Evolutionary conservation across 495 filamentous ascomycete species (phyloP).

Genomic region (Daldinia loculata): DNA sequence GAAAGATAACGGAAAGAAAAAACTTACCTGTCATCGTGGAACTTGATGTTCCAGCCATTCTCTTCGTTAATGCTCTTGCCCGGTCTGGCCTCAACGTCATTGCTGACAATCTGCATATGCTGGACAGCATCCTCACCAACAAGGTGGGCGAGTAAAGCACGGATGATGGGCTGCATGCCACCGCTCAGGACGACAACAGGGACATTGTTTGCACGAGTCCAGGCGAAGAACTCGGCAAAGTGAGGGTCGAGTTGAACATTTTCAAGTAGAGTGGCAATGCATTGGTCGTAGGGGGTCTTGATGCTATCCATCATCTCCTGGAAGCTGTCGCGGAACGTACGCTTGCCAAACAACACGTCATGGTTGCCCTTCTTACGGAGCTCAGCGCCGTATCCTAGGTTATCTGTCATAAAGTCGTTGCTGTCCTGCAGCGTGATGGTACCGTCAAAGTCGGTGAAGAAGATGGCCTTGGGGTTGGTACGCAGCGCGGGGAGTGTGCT

Average conservation of each 20-base stretch:
- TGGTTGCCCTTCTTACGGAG: constrained; percentile 72
- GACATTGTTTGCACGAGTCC: constrained; percentile 80
- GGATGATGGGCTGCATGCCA: constrained; percentile 92
- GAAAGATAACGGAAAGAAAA: not conserved
- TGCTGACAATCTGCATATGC: constrained; percentile 85
- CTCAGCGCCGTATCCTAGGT: constrained; percentile 78
- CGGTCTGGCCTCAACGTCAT: constrained; percentile 70
- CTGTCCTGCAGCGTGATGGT: constrained; percentile 91
- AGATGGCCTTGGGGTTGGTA: constrained; percentile 82
- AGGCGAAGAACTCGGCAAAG: constrained; percentile 86
- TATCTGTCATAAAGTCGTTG: constrained; percentile 96
- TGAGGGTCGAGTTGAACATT: constrained; percentile 88
- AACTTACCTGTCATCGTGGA: constrained; percentile 80
- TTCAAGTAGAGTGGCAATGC: constrained; percentile 74
- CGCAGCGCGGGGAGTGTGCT: constrained; percentile 61
- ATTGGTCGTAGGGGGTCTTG: constrained; percentile 78
- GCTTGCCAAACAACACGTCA: constrained; percentile 71
- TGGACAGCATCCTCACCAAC: constrained; percentile 75
- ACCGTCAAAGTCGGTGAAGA: constrained; percentile 98
- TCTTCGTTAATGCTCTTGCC: constrained; percentile 80
- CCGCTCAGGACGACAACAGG: constrained; percentile 90
- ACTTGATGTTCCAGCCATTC: constrained; percentile 86
- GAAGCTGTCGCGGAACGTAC: constrained; percentile 85
- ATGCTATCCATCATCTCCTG: constrained; percentile 86
- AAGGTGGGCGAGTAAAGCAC: constrained; percentile 77